Evolutionary conservation across 805 yeast genomes (phyloP), one percentile per base, ranked within the genome.

Genomic region (Candida pseudofarinosa): DNA sequence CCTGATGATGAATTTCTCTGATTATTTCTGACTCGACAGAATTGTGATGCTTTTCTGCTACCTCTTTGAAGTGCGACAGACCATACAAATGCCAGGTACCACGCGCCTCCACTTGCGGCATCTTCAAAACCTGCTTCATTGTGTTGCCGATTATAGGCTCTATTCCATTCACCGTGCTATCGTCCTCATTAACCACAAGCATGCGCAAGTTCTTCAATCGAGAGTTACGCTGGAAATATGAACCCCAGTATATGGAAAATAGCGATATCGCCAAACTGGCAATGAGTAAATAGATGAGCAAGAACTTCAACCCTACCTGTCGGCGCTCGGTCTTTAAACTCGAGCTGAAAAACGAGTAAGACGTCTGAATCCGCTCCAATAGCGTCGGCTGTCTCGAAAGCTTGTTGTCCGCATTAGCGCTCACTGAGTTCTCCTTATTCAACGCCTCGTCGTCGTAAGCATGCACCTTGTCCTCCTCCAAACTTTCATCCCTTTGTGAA

Each of bases 101-200:
- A 3, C 46, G 43, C 1, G 38, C 6, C n/a, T 43, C 35, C 2
- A 60, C 69, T 12, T 35, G 41, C 2, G 56, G 53, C 41, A 42
- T 62, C 44, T 39, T 70, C 52, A 38, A 43, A 5, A 34, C 41
- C 30, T 45, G 74, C 53, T 6, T 59, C 32, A 61, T 56, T 63
- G 37, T 74, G 61, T 34, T 75, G 74, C 85, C 85, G 74, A 63
- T 75, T 65, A 46, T 68, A 57, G 51, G 81, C 59, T 49, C 71
- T 55, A 40, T 42, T 7, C 52, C 54, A 26, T 49, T 46, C 14
- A 55, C 36, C 18, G 47, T 42, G 3, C 43, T 45, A 67, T 67
- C 31, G 45, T 67, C 73, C 35, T 57, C 73, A 23, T 59, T 55
- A 1, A 68, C 71, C 10, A 67, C 69, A 51, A 69, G 56, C 61